A percentile compares a stretch with the other conserved stretches of the same genome.
Conservation (phyloP, 345 rosid genomes). For the Jatropha curcas region DNA sequence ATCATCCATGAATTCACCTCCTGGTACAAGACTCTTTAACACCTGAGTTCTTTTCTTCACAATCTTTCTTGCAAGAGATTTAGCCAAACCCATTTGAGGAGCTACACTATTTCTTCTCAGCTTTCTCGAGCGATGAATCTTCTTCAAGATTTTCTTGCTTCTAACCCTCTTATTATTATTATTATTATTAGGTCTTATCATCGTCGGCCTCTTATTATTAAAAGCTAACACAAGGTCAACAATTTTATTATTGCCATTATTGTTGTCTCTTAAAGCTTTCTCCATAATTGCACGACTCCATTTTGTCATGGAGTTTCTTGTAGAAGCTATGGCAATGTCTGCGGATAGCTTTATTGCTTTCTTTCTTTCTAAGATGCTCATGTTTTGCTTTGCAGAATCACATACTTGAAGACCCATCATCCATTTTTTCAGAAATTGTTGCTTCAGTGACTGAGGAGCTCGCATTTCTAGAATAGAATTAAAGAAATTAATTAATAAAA, state of each 20-base stretch:
- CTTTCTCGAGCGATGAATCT: constrained; percentile 32
- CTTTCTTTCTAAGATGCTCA: constrained; percentile 59
- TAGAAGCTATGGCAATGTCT: constrained; percentile 83
- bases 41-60: constrained; percentile 56
- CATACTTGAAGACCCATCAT: constrained; percentile 53
- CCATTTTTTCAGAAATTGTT: constrained; percentile 81
- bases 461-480: constrained; percentile 45
- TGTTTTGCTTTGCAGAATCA: constrained; percentile 39
- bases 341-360: constrained; percentile 80
- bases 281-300: constrained; percentile 87
- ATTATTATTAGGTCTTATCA: too few species aligned
- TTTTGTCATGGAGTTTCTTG: constrained; percentile 58
- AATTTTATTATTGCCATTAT: constrained; percentile 33
- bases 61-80: constrained; percentile 40
- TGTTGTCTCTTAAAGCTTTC: constrained; percentile 42
- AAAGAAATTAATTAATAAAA: background rate
- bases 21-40: constrained; percentile 70
- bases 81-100: constrained; percentile 17
- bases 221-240: constrained; percentile 49
- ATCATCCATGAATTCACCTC: constrained; percentile 65
- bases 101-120: constrained; percentile 25
- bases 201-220: constrained; percentile 18
- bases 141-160: constrained; percentile 67
- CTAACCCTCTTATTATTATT: constrained; percentile 46
- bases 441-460: constrained; percentile 46